These are phyloP conservation scores for Avena sativa DNA, from an alignment of 176 grass and related monocot genomes.

Conservation along the genomic window DNA sequence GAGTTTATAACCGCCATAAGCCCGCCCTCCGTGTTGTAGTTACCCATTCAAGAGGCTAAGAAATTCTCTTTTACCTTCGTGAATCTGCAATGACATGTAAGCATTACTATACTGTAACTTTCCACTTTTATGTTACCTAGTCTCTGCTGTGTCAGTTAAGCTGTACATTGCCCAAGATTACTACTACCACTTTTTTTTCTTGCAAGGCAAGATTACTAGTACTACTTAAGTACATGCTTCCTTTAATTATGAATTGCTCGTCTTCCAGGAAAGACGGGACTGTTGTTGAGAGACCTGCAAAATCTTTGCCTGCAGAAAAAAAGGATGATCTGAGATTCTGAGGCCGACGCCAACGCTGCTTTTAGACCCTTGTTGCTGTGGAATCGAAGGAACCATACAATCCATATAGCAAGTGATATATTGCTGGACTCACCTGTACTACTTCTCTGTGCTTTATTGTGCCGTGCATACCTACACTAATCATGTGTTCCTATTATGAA, in stretches of 20 bases:
- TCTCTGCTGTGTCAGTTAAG: background rate
- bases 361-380: constrained; percentile 28
- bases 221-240: too few species aligned
- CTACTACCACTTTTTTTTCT: too few species aligned
- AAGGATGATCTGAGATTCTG: background rate
- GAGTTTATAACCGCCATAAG: too few species aligned
- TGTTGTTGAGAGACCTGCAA: constrained; percentile 10
- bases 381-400: constrained; percentile 39
- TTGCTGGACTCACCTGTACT: constrained; percentile 45
- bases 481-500: constrained; percentile 45
- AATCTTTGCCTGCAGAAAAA: constrained; percentile 15
- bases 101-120: too few species aligned
- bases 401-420: constrained; percentile 47
- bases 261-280: constrained; percentile 24
- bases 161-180: background rate
- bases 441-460: constrained; percentile 28
- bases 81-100: too few species aligned
- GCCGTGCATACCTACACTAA: constrained; percentile 32
- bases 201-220: too few species aligned
- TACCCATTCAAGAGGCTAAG: too few species aligned
- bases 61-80: too few species aligned
- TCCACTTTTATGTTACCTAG: background rate
- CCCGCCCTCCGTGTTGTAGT: too few species aligned
- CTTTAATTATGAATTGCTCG: background rate
- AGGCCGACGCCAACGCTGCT: constrained; percentile 25